Percentiles rank a stretch among this genome's conserved stretches.
These are phyloP conservation scores for Blastomyces gilchristii DNA, from an alignment of 2,329 filamentous ascomycete species.

Conservation along the genomic window DNA sequence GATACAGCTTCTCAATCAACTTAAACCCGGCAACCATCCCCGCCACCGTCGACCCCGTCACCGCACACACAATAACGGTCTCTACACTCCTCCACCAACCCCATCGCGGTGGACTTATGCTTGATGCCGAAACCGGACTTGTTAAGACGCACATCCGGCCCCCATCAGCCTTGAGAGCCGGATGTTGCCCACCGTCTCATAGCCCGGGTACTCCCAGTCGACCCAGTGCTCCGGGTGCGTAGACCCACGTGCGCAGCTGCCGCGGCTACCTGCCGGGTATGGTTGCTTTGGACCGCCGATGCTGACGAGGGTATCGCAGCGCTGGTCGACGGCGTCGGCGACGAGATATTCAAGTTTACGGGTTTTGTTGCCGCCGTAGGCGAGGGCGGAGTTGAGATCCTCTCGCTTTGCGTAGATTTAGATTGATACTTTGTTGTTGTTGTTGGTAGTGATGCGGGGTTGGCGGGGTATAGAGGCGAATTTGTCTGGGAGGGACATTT, in stretches of 20 bases:
- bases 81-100: conserved; percentile 45
- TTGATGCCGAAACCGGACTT: conserved; percentile 55
- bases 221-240: conserved; percentile 52
- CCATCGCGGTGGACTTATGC: conserved; percentile 52
- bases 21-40: conserved; percentile 67
- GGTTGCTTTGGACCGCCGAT: conserved; percentile 62
- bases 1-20: conserved; percentile 44
- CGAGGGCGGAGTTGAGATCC: conserved; percentile 58
- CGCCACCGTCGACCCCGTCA: conserved; percentile 60
- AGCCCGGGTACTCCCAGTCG: conserved; percentile 48
- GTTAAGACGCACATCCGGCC: conserved; percentile 52
- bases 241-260: conserved; percentile 50
- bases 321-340: conserved; percentile 49
- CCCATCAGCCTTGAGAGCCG: conserved; percentile 60
- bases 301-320: conserved; percentile 52
- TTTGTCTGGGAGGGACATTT: conserved; percentile 43
- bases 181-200: conserved; percentile 59
- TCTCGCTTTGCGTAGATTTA: conserved; percentile 57
- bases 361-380: conserved; percentile 60
- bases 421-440: conserved; percentile 48
- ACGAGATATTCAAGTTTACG: conserved; percentile 61
- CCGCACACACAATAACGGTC: conserved; percentile 38
- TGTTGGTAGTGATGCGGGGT: conserved; percentile 50
- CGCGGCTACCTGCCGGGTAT: conserved; percentile 57
- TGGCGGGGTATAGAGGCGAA: conserved; percentile 55